These are phyloP conservation scores for Amaranthus cruentus DNA, from an alignment of 148 eudicot species.

Conservation along the genomic window DNA sequence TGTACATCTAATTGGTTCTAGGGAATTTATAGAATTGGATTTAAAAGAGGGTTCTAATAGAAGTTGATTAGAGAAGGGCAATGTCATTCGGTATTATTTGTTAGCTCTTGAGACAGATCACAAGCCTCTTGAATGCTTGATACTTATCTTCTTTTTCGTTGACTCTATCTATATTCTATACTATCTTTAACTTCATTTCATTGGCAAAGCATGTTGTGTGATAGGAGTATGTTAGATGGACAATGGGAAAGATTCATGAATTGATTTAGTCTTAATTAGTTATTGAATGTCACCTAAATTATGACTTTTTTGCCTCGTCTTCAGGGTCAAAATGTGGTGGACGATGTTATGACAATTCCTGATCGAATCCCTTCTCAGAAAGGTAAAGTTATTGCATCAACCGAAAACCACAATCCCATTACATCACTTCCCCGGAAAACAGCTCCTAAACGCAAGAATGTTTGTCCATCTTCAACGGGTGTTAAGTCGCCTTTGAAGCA, in stretches of 20 bases:
- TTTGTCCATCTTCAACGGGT: background rate
- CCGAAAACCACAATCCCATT: background rate
- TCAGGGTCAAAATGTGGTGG: constrained; percentile 13
- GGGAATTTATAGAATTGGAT: too few species aligned
- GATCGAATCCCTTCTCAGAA: constrained; percentile 4
- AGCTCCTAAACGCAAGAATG: constrained; percentile 11
- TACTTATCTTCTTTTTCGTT: too few species aligned
- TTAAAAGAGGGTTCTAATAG: too few species aligned
- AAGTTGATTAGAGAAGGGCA: too few species aligned
- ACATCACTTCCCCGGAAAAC: constrained; percentile 3
- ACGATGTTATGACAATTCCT: background rate
- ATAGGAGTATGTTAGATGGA: background rate
- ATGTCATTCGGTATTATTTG: too few species aligned
- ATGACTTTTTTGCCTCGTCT: background rate
- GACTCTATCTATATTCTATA: background rate
- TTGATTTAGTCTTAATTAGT: background rate
- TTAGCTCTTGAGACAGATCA: too few species aligned
- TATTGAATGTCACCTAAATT: background rate
- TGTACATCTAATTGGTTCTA: too few species aligned
- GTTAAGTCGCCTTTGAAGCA: background rate
- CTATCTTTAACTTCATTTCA: background rate
- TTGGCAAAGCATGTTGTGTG: background rate
- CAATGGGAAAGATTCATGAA: background rate
- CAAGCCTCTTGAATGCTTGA: too few species aligned
- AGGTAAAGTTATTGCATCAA: constrained; percentile 17